These are phyloP conservation scores for Trichomonas gallinae DNA, from an alignment of 208 protist species.

Conservation along the genomic window DNA sequence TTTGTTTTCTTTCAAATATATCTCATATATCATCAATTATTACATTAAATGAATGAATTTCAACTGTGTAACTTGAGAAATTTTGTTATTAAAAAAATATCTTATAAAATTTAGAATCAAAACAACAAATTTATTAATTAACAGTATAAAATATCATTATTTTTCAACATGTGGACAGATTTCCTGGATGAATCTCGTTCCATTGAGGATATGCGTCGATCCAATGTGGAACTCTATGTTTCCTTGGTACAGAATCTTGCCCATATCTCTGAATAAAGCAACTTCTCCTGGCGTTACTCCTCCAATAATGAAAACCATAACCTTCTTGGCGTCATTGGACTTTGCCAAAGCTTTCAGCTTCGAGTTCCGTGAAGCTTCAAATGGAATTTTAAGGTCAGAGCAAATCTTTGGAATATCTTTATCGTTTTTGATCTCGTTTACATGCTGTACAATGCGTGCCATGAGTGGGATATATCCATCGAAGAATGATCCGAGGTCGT, in stretches of 20 bases:
- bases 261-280: not conserved
- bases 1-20: too few species aligned
- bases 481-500: not conserved
- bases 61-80: too few species aligned
- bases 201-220: not conserved
- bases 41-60: too few species aligned
- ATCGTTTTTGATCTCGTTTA: not conserved
- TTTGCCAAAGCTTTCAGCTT: too few species aligned
- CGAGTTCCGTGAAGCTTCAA: too few species aligned
- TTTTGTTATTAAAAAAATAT: too few species aligned
- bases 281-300: not conserved
- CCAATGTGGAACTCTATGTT: not conserved
- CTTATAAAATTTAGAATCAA: too few species aligned
- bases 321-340: not conserved
- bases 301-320: not conserved
- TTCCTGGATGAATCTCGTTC: not conserved
- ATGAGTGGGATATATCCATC: not conserved
- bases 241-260: not conserved
- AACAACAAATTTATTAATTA: too few species aligned
- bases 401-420: not conserved
- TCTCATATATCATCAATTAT: too few species aligned
- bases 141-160: too few species aligned
- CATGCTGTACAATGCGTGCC: not conserved
- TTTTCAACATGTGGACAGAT: not conserved
- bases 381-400: too few species aligned